Conservation (phyloP, 179 eudicot species). For the Camellia oleifera region DNA sequence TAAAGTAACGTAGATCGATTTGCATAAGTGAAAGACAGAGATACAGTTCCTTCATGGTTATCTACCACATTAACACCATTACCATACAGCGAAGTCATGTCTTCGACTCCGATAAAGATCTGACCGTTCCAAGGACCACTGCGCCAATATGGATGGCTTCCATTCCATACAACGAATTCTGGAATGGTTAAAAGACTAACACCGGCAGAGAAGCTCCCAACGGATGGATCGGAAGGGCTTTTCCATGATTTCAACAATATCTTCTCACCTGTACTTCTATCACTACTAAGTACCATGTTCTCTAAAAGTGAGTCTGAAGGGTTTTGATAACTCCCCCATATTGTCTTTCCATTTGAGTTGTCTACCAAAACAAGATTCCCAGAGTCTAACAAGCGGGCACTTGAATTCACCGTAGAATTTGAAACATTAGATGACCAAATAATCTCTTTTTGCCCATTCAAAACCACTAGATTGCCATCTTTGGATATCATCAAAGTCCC, state of each 20-base stretch:
- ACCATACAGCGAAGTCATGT: not conserved
- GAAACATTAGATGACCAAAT: constrained; percentile 14
- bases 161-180: constrained; percentile 25
- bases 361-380: constrained; percentile 10
- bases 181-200: constrained; percentile 8
- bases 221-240: constrained; percentile 34
- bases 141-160: constrained; percentile 21
- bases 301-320: not conserved
- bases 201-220: constrained; percentile 26
- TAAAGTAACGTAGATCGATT: too few species aligned
- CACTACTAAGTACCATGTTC: constrained; percentile 17
- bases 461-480: constrained; percentile 6
- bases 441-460: constrained; percentile 4
- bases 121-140: constrained; percentile 38
- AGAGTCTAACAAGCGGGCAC: constrained; percentile 6
- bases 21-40: not conserved
- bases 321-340: constrained; percentile 9
- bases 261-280: not conserved
- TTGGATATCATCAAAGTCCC: not conserved
- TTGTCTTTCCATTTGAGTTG: not conserved
- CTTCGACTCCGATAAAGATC: constrained; percentile 24
- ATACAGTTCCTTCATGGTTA: not conserved
- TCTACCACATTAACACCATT: not conserved
- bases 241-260: constrained; percentile 26
- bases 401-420: not conserved